Evolutionary conservation across 2,329 filamentous ascomycete genomes (phyloP).

Genomic region (Calonectria ilicicola): DNA sequence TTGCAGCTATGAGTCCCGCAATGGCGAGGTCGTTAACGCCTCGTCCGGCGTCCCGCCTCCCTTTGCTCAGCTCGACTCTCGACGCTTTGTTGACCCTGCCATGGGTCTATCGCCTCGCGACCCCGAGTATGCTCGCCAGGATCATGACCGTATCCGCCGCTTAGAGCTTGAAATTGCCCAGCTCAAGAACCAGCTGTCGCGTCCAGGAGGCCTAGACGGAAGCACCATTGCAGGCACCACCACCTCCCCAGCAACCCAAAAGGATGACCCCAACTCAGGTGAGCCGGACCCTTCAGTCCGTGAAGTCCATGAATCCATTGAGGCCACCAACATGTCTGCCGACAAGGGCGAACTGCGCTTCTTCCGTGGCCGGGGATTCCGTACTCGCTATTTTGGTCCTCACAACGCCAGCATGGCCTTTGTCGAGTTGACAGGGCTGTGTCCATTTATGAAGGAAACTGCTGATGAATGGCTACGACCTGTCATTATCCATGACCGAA

Average conservation of each 20-base stretch:
- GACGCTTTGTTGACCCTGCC: slow-evolving; percentile 48
- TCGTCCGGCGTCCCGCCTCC: slow-evolving; percentile 58
- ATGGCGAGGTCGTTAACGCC: slow-evolving; percentile 61
- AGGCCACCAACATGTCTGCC: slow-evolving; percentile 53
- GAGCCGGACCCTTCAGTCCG: slow-evolving; percentile 48
- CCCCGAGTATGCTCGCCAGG: slow-evolving; percentile 54
- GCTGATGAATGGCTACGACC: slow-evolving; percentile 72
- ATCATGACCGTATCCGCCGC: slow-evolving; percentile 69
- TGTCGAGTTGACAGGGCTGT: slow-evolving; percentile 68
- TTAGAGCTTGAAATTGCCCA: slow-evolving; percentile 70
- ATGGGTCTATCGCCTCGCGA: slow-evolving; percentile 50
- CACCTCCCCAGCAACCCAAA: slow-evolving; percentile 59
- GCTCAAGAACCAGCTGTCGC: slow-evolving; percentile 64
- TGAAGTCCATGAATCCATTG: slow-evolving; percentile 55
- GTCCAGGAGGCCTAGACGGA: slow-evolving; percentile 60
- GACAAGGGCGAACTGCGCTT: slow-evolving; percentile 68
- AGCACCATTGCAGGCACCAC: slow-evolving; percentile 61
- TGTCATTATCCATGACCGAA: slow-evolving; percentile 65
- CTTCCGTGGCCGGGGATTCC: slow-evolving; percentile 70
- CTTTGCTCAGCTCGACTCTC: slow-evolving; percentile 55
- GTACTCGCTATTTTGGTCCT: slow-evolving; percentile 70
- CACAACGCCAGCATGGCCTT: slow-evolving; percentile 72
- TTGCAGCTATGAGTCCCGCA: slow-evolving; percentile 70
- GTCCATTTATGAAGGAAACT: slow-evolving; percentile 72
- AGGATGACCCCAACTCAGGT: slow-evolving; percentile 53